Base-by-base conservation (phyloP, 805 yeast genomes). In the Cyberlindnera xylosilytica region DNA sequence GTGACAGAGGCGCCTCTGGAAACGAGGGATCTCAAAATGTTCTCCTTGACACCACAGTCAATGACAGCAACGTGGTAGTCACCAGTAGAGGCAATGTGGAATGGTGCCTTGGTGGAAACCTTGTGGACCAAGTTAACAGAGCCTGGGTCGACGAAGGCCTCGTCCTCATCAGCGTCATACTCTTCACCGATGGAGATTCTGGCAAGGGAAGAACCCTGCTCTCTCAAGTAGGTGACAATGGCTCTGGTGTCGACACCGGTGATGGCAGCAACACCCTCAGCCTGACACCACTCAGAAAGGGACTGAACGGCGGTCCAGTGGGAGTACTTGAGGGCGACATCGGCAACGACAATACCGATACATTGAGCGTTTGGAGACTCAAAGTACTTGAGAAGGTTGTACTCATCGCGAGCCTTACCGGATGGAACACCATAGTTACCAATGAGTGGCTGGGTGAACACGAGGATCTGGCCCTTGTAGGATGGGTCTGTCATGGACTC, bases 241-340 rank as follows among this genome's bases (percentile, higher is more conserved):
- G 90, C 87, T 72, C 99, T 86, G 51, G 99, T 93, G 66, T 93
- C 99, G 36, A 93, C 97, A 49, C 97, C 99, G 33, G 97, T 80
- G 57, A 93, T 85, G 35, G 97, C 95, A 43, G 98, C 95, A 42
- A 95, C 93, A 33, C 96, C 96, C 56, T 89, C 95, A 62, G 96
- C 82, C 67, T 86, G 79, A 72, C 99, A 93, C 99, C 98, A 93
- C 56, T 86, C 87, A 46, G 87, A 85, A 45, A 93, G 75, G 16
- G 95, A 83, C 70, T 93, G 98, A 26, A 93, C 96, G 4, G 99
- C 99, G 28, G 98, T 90, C 99, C 99, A 93, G 65, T 93, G 99
- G n/a, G 97, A 87, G 67, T 91, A 88, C 63, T 89, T 78, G 75
- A 90, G 77, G 18, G 99, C 98, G 42, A 79, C 96, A 61, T 93